These are phyloP conservation scores for Phytomonas serpens DNA, from an alignment of 208 protist species.

Conservation along the genomic window DNA sequence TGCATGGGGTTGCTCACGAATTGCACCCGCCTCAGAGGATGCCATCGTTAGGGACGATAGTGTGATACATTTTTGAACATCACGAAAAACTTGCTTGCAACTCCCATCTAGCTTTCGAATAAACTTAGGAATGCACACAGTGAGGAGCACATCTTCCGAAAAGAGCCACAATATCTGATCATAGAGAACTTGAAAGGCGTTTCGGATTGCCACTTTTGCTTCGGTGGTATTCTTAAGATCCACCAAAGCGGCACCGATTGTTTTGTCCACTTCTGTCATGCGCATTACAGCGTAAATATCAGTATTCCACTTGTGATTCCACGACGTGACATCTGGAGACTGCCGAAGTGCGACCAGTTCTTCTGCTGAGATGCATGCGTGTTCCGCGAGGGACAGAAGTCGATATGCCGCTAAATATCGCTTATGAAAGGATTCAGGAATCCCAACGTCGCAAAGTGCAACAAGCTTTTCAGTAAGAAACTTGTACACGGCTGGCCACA, in stretches of 20 bases:
- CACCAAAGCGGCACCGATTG: slow-evolving; percentile 10
- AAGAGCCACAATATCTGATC: slow-evolving; percentile 28
- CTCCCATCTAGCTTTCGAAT: slow-evolving; percentile 17
- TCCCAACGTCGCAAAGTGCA: slow-evolving; percentile 60
- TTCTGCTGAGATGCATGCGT: slow-evolving; percentile 36
- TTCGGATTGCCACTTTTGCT: background rate
- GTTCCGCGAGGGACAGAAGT: slow-evolving; percentile 44
- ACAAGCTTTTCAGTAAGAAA: slow-evolving; percentile 72
- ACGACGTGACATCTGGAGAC: slow-evolving; percentile 61
- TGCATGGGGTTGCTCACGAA: background rate
- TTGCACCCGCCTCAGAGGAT: background rate
- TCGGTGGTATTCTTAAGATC: background rate
- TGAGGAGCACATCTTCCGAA: slow-evolving; percentile 33
- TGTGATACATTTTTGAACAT: background rate
- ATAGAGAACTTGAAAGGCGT: slow-evolving; percentile 15
- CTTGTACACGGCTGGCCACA: slow-evolving; percentile 78
- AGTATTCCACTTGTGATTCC: slow-evolving; percentile 86
- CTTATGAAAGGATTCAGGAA: slow-evolving; percentile 65
- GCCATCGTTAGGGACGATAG: background rate
- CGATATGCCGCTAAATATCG: slow-evolving; percentile 61
- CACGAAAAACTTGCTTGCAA: slow-evolving; percentile 12
- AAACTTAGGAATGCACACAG: slow-evolving; percentile 29
- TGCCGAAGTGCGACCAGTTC: slow-evolving; percentile 47
- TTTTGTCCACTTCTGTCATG: slow-evolving; percentile 39
- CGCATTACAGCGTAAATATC: slow-evolving; percentile 76